Conservation (phyloP, 2,329 filamentous ascomycete species). For the Tolypocladium paradoxum region DNA sequence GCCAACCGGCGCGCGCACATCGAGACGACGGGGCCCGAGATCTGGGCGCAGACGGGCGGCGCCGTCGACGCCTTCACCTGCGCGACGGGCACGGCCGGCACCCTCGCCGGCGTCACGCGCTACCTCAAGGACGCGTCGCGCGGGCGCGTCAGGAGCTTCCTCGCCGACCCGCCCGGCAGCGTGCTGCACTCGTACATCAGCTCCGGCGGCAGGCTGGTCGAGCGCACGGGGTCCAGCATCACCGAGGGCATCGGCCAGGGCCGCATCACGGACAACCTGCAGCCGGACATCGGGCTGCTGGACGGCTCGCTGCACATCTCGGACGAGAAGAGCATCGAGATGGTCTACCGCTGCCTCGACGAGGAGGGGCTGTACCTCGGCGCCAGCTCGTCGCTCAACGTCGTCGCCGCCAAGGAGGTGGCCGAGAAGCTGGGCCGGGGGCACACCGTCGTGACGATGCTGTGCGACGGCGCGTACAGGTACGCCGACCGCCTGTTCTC, state of each 20-base stretch:
- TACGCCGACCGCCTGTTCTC: slow-evolving; percentile 94
- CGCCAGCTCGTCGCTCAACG: slow-evolving; percentile 87
- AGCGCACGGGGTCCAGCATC: slow-evolving; percentile 76
- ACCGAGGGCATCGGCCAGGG: slow-evolving; percentile 98
- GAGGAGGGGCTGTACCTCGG: slow-evolving; percentile 94
- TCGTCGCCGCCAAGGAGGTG: slow-evolving; percentile 88
- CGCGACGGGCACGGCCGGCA: slow-evolving; percentile 86
- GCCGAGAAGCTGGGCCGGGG: slow-evolving; percentile 83
- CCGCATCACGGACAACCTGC: slow-evolving; percentile 87
- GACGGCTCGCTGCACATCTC: slow-evolving; percentile 77
- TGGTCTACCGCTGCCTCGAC: slow-evolving; percentile 94
- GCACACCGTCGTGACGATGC: slow-evolving; percentile 82
- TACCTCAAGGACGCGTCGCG: slow-evolving; percentile 77
- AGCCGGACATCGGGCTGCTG: slow-evolving; percentile 70
- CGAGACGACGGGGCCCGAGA: slow-evolving; percentile 94
- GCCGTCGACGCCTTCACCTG: slow-evolving; percentile 91
- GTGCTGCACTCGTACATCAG: slow-evolving; percentile 88
- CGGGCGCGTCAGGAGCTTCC: slow-evolving; percentile 72
- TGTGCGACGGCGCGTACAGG: slow-evolving; percentile 94
- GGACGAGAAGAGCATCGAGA: slow-evolving; percentile 92
- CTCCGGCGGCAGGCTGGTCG: slow-evolving; percentile 72
- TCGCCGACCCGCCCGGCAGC: slow-evolving; percentile 88
- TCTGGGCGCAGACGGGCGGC: slow-evolving; percentile 85
- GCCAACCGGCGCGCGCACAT: slow-evolving; percentile 91
- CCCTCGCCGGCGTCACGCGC: slow-evolving; percentile 76